Base-by-base conservation (phyloP, 2,329 filamentous ascomycete genomes). In the Paraconiothyrium sp. region DNA sequence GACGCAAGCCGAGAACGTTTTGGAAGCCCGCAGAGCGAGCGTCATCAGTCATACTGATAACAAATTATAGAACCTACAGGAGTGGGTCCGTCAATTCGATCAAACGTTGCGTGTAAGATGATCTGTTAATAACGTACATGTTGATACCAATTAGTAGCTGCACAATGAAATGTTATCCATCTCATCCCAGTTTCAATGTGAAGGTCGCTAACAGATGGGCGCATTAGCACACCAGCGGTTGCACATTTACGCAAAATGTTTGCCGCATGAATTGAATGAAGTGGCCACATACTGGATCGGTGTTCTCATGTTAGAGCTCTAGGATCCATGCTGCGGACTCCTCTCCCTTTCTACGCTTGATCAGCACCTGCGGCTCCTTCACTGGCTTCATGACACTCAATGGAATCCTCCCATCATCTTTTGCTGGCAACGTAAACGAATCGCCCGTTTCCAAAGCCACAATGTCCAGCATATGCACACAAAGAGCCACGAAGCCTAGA, bases 1-100 rank as follows among this genome's bases (percentile, higher is more conserved):
- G n/a, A 75, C 70, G 39, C 71, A 75, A 24, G 75, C 76, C 55
- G 75, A 77, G 39, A 66, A 67, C 30, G 58, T 76, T 7, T 64
- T 76, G 11, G 71, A 76, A 59, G 75, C 72, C 0, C 66, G 75
- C 49, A 71, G 75, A 44, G 72, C 71, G 5, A 78, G 75, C 60
- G 64, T 73, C 24, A 65, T 65, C n/a, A 72, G 67, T 59, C 64
- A 65, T 2, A 24, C 43, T 47, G 54, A 32, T 1, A 35, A 37
- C 69, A 63, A 44, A 67, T 61, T 54, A 65, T 46, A 47, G 27
- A 41, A 5, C 13, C 35, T 22, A 54, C 13, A 16, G n/a, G 10
- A 1, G 14, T 32, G 20, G 44, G 20, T 32, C 4, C n/a, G 32
- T 11, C 8, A 22, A 32, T 30, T 35, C 44, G 11, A 27, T 49